Evolutionary conservation across 2,329 filamentous ascomycete genomes (phyloP).

Genomic region (Cadophora gregata): DNA sequence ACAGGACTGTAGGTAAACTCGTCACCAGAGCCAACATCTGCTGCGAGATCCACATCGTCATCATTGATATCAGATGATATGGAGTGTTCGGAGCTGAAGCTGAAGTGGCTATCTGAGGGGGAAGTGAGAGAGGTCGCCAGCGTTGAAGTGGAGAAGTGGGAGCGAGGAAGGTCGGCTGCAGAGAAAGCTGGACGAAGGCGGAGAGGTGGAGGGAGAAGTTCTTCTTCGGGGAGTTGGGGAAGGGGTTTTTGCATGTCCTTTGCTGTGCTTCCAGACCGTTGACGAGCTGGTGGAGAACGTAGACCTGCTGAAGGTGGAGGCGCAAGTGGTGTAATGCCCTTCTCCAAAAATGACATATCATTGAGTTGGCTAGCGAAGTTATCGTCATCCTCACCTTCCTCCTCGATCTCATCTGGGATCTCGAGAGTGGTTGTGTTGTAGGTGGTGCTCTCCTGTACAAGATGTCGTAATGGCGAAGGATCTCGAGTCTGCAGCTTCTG

Average conservation of each 20-base stretch:
- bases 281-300: constrained; percentile 24
- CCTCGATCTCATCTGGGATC: constrained; percentile 55
- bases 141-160: constrained; percentile 43
- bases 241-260: constrained; percentile 39
- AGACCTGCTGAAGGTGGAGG: constrained; percentile 35
- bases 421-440: constrained; percentile 43
- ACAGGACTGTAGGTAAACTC: constrained; percentile 32
- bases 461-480: constrained; percentile 55
- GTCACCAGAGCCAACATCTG: constrained; percentile 37
- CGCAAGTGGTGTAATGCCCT: constrained; percentile 37
- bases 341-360: constrained; percentile 32
- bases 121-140: constrained; percentile 38
- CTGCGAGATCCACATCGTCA: constrained; percentile 37
- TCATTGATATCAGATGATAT: constrained; percentile 29
- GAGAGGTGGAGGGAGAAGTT: constrained; percentile 29
- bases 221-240: constrained; percentile 38
- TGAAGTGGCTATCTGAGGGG: constrained; percentile 38
- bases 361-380: constrained; percentile 59
- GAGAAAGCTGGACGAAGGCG: constrained; percentile 31
- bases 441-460: constrained; percentile 42
- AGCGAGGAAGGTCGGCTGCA: constrained; percentile 35
- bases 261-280: constrained; percentile 19
- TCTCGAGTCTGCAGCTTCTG: constrained; percentile 42
- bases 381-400: constrained; percentile 62
- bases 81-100: constrained; percentile 34